Base-by-base conservation (phyloP, 1,284 basidiomycete species). In the Melampsora larici-populina region DNA sequence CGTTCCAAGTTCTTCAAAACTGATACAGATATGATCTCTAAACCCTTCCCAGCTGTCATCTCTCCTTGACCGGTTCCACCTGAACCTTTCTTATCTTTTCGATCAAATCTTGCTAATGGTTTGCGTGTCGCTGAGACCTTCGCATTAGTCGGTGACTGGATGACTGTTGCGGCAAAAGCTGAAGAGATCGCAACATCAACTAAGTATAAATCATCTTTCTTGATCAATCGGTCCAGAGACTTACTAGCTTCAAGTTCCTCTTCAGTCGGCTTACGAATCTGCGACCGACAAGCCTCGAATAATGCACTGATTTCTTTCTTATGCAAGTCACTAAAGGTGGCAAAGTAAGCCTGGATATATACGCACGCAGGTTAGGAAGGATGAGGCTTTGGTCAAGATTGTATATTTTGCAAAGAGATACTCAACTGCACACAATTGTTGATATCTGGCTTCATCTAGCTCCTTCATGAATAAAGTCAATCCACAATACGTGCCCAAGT, bases 401-500 rank as follows among this genome's bases (percentile, higher is more conserved):
- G 5, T 36, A 36, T 36, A 36, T 3, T 36, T 9, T 36, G 36
- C 3, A 3, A 76, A 63, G 64, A 55, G 46, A 68, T 18, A 87
- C 91, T 78, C 82, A 74, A 96, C 94, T 68, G 90, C 91, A 82
- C 93, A 97, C 46, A 96, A 85, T 82, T 91, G 92, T 60, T 89
- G 90, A 83, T 96, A 97, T 36, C 90, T 84, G 70, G 84, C 85
- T 83, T 94, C 92, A 78, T 95, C 93, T 89, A 97, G 95, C 85
- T 99, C 96, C 83, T 94, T 95, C 80, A 97, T 86, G 82, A n/a
- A n/a, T n/a, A n/a, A n/a, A n/a, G n/a, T n/a, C n/a, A n/a, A n/a
- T n/a, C n/a, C n/a, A n/a, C n/a, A 96, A 99, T 98, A 98, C 67
- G 90, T 87, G 33, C 92, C 93, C 13, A 98, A 87, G 82, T 92